A percentile compares a stretch with the other conserved stretches of the same genome.
These are phyloP conservation scores for Candida glucosophila DNA, from an alignment of 1,139 yeast genomes.

Conservation along the genomic window DNA sequence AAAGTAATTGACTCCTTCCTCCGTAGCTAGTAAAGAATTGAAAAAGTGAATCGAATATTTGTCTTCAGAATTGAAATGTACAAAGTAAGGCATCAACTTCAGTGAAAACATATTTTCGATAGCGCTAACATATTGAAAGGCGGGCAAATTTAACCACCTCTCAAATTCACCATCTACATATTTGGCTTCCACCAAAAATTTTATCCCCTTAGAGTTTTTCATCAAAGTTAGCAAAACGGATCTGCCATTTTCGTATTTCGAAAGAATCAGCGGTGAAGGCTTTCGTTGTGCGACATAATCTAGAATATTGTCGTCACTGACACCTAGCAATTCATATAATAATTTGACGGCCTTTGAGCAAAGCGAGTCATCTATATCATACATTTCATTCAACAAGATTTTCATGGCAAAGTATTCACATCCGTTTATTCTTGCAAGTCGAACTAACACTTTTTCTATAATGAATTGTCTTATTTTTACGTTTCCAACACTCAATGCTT, in stretches of 20 bases:
- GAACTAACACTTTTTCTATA: constrained; percentile 44
- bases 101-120: constrained; percentile 16
- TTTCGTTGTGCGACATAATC: constrained; percentile 19
- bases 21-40: constrained; percentile 71
- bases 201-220: constrained; percentile 25
- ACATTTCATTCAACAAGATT: constrained; percentile 58
- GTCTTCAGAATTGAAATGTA: constrained; percentile 5
- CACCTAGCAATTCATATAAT: constrained; percentile 10
- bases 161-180: constrained; percentile 23
- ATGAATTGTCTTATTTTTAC: constrained; percentile 46
- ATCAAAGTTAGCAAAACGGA: constrained; percentile 21
- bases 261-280: constrained; percentile 25
- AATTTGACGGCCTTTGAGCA: constrained; percentile 49
- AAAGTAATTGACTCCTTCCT: constrained; percentile 56
- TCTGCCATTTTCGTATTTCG: constrained; percentile 17
- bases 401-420: constrained; percentile 34
- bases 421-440: constrained; percentile 23
- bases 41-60: constrained; percentile 63
- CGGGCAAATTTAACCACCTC: constrained; percentile 18
- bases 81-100: constrained; percentile 20
- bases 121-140: constrained; percentile 15
- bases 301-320: constrained; percentile 10
- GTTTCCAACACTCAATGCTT: constrained; percentile 54
- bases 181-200: constrained; percentile 24
- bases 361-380: constrained; percentile 55